Evolutionary conservation across 306 rosid species (phyloP).

Genomic region (Oemleria cerasiformis): DNA sequence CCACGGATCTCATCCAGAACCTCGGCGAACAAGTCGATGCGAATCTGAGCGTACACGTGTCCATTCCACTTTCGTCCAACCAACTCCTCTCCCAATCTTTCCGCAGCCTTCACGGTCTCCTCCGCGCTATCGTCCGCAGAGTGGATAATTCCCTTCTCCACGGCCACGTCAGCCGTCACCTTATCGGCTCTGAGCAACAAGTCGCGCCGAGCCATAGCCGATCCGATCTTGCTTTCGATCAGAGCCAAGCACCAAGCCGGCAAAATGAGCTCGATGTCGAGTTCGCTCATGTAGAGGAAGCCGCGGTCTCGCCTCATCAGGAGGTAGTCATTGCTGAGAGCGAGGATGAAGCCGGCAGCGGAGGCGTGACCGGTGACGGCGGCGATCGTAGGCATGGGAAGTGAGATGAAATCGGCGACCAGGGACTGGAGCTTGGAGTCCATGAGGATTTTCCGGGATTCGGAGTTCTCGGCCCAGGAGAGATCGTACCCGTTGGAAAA

Average conservation of each 20-base stretch:
- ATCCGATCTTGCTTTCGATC: conserved; percentile 45
- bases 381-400: conserved; percentile 77
- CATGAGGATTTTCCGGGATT: conserved; percentile 23
- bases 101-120: conserved; percentile 59
- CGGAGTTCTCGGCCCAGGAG: conserved; percentile 39
- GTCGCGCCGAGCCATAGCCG: conserved; percentile 44
- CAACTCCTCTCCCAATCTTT: conserved; percentile 36
- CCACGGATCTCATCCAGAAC: conserved; percentile 33
- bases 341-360: conserved; percentile 65
- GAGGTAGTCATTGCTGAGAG: conserved; percentile 69
- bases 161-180: conserved; percentile 55
- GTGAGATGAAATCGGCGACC: conserved; percentile 49
- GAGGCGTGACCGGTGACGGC: conserved; percentile 82
- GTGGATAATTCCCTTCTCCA: conserved; percentile 54
- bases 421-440: conserved; percentile 43
- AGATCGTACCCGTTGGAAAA: conserved; percentile 88
- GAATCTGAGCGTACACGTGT: conserved; percentile 60
- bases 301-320: conserved; percentile 73
- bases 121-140: conserved; percentile 50
- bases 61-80: conserved; percentile 61
- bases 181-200: conserved; percentile 59
- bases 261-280: conserved; percentile 51
- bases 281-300: conserved; percentile 84
- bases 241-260: conserved; percentile 58
- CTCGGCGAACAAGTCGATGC: conserved; percentile 35